Percentiles rank a stretch among this genome's conserved stretches.
Evolutionary conservation across 257 asterid species (phyloP).

Genomic region (Fraxinus pennsylvanica): DNA sequence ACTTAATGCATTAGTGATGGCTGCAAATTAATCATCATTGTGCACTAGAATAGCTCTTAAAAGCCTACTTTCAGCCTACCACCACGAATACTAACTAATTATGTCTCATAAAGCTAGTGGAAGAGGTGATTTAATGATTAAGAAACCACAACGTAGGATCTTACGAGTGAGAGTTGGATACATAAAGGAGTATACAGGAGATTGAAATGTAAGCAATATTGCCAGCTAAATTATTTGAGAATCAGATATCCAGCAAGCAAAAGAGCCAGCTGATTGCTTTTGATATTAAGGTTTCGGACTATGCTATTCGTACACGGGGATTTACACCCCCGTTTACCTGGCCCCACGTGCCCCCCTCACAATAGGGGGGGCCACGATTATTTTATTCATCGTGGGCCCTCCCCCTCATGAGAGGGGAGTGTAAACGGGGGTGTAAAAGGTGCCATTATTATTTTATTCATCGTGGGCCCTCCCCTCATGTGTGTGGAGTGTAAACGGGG

Average conservation of each 20-base stretch:
- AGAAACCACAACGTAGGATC: background rate
- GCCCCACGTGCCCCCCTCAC: no score
- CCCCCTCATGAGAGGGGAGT: no score
- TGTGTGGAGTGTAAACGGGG: no score
- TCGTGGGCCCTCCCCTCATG: no score
- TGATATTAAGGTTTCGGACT: background rate
- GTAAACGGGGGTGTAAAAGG: no score
- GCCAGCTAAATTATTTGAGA: constrained; percentile 1
- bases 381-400: no score
- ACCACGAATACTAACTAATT: constrained; percentile 13
- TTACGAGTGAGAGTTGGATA: background rate
- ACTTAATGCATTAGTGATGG: constrained; percentile 15
- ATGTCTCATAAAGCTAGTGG: constrained; percentile 28
- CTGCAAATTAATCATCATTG: constrained; percentile 36
- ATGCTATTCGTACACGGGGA: no score
- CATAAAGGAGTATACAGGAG: background rate
- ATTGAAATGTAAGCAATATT: background rate
- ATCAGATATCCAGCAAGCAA: background rate
- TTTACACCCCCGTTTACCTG: no score
- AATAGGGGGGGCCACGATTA: no score
- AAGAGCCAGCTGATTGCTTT: background rate
- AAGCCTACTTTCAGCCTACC: constrained; percentile 48
- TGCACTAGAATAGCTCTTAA: constrained; percentile 52
- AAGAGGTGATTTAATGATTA: constrained; percentile 27
- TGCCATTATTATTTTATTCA: no score